Base-by-base conservation (phyloP, 2,329 filamentous ascomycete species). In the Sclerotinia subarctica region DNA sequence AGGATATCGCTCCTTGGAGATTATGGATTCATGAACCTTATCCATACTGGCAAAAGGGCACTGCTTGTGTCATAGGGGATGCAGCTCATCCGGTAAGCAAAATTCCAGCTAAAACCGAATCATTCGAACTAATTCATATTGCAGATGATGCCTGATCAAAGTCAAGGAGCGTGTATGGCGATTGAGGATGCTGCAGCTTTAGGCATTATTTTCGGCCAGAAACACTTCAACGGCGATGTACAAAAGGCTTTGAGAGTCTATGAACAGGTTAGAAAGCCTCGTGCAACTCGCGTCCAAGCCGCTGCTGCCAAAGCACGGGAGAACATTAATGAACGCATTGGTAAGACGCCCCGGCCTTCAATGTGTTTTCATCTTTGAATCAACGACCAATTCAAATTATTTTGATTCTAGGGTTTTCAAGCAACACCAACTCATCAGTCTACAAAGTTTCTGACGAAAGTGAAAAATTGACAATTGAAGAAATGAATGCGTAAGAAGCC, bases 11-110 rank as follows among this genome's bases (percentile, higher is more conserved):
- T 70, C 87, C 87, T 0, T 90, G 88, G 88, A 78, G 88, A 7
- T 78, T 91, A n/a, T 89, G 84, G 82, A 81, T 87, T 24, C 88
- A 90, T 76, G 78, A 85, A 42, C 86, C 87, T 1, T 90, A 90
- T 70, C 83, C 84, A 0, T 85, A 86, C 72, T 80, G 86, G 68
- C 78, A 81, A 52, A 84, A 85, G 72, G 78, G 77, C 17, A 80
- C 77, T 35, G 82, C 83, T 0, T 88, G 85, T 65, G 78, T 91
- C 0, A 75, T 91, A 17, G 89, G 89, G 5, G 89, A 91, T 74
- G 88, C 89, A 11, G 88, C 82, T 2, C 88, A 90, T 73, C 88
- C 88, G 11, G 67, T 68, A 66, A 56, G 52, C 24, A 1, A 29
- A 4, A 32, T 15, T 19, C 8, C 8, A 19, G 21, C 26, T 47